A percentile compares a stretch with the other conserved stretches of the same genome.
These are phyloP conservation scores for Funneliformis mosseae DNA, from an alignment of 192 early-diverging fungal genomes.

Conservation along the genomic window DNA sequence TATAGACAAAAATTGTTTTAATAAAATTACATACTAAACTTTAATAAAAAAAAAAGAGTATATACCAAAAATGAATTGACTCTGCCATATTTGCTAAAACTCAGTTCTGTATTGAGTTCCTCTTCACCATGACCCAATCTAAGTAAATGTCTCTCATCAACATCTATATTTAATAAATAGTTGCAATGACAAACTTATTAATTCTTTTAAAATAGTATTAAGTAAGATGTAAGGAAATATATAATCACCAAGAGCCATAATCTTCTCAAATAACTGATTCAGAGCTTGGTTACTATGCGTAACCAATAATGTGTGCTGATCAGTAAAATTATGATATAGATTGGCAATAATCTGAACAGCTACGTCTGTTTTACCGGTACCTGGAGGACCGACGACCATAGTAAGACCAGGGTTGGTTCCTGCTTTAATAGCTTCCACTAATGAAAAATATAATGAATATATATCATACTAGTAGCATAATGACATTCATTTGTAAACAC, in stretches of 20 bases:
- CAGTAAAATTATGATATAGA: conserved; percentile 86
- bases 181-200: not conserved
- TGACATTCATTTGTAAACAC: not conserved
- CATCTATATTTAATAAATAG: conserved; percentile 54
- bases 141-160: conserved; percentile 91
- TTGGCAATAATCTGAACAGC: conserved; percentile 97
- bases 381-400: conserved; percentile 95
- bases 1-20: not conserved
- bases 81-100: conserved; percentile 92
- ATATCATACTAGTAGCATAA: not conserved
- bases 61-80: conserved; percentile 81
- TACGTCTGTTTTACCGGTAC: conserved; percentile 98
- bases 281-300: conserved; percentile 99
- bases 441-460: not conserved
- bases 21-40: not conserved
- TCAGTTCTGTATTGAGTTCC: conserved; percentile 77
- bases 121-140: conserved; percentile 95
- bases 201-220: not conserved
- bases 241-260: conserved; percentile 60
- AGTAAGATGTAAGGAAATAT: not conserved
- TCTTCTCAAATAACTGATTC: conserved; percentile 98
- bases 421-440: conserved; percentile 83
- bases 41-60: not conserved
- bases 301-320: conserved; percentile 88
- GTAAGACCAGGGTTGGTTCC: conserved; percentile 87